A percentile compares a stretch with the other conserved stretches of the same genome.
Evolutionary conservation across 768 basidiomycete species (phyloP).

Genomic region (Termitomyces sp.): DNA sequence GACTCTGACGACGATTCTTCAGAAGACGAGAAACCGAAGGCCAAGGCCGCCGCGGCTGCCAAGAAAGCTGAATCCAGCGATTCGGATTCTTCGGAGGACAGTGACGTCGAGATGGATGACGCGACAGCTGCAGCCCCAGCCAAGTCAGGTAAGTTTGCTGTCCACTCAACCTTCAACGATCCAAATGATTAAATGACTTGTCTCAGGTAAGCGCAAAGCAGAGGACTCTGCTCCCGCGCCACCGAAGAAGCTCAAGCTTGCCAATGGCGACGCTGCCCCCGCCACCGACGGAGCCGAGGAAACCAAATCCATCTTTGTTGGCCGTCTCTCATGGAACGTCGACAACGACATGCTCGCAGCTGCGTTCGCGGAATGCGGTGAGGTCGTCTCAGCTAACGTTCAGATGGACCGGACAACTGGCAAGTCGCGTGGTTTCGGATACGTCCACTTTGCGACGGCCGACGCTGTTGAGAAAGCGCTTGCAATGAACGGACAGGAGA

Average conservation of each 20-base stretch:
- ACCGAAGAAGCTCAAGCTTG: conserved; percentile 81
- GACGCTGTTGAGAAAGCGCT: conserved; percentile 82
- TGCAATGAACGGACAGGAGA: conserved; percentile 77
- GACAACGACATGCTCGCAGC: conserved; percentile 92
- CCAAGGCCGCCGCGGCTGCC: background rate
- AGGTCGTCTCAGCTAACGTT: conserved; percentile 87
- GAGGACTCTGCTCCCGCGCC: conserved; percentile 54
- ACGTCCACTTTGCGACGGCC: conserved; percentile 70
- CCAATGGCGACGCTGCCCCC: conserved; percentile 49
- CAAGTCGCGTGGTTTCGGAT: conserved; percentile 82
- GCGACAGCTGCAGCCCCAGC: conserved; percentile 31
- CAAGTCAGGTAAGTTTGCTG: conserved; percentile 32
- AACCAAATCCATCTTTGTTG: conserved; percentile 82
- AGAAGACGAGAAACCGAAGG: conserved; percentile 23
- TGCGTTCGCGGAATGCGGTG: conserved; percentile 88
- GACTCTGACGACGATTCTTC: conserved; percentile 16
- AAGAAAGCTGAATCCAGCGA: conserved; percentile 5
- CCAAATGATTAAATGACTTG: background rate
- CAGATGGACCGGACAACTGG: conserved; percentile 80
- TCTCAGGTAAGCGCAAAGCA: conserved; percentile 77
- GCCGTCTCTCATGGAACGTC: conserved; percentile 92
- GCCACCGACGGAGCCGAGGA: conserved; percentile 41
- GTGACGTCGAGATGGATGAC: conserved; percentile 55
- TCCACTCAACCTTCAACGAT: background rate
- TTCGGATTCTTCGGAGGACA: conserved; percentile 25